Conservation (phyloP, 768 basidiomycete species). For the Candolleomyces eurysporus region DNA sequence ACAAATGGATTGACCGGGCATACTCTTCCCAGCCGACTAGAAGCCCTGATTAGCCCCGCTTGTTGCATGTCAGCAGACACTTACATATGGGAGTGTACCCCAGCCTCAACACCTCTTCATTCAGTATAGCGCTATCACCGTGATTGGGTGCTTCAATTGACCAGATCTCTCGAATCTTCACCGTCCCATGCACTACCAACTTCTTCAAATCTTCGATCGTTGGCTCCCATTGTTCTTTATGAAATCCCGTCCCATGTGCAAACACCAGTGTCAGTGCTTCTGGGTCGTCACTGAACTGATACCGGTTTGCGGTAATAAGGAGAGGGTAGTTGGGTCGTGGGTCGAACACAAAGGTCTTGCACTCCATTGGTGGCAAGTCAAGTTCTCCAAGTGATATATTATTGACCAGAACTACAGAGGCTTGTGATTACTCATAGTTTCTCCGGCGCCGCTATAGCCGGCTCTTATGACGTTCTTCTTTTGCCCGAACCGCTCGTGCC, state of each 20-base stretch:
- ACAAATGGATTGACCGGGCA: slow-evolving; percentile 42
- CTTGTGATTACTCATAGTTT: neutral
- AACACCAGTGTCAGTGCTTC: slow-evolving; percentile 48
- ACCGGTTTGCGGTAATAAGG: slow-evolving; percentile 47
- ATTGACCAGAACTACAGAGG: no score
- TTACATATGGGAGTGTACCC: slow-evolving; percentile 44
- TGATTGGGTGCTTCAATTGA: slow-evolving; percentile 54
- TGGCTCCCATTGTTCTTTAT: slow-evolving; percentile 62
- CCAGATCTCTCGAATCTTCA: slow-evolving; percentile 49
- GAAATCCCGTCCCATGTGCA: slow-evolving; percentile 53
- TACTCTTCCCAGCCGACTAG: slow-evolving; percentile 57
- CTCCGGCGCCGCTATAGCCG: neutral
- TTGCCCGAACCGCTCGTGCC: slow-evolving; percentile 67
- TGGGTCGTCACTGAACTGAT: slow-evolving; percentile 31
- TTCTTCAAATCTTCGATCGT: slow-evolving; percentile 44
- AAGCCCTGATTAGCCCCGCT: neutral
- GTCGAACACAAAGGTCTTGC: slow-evolving; percentile 43
- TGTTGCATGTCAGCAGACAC: slow-evolving; percentile 14
- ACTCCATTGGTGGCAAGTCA: no score
- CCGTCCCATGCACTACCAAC: slow-evolving; percentile 18
- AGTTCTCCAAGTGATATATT: no score
- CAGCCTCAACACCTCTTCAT: slow-evolving; percentile 38
- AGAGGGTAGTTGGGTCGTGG: slow-evolving; percentile 52
- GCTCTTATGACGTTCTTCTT: slow-evolving; percentile 32
- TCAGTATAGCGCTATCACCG: slow-evolving; percentile 50